Evolutionary conservation across 176 grass and related monocot genomes (phyloP).

Genomic region (Lolium perenne): DNA sequence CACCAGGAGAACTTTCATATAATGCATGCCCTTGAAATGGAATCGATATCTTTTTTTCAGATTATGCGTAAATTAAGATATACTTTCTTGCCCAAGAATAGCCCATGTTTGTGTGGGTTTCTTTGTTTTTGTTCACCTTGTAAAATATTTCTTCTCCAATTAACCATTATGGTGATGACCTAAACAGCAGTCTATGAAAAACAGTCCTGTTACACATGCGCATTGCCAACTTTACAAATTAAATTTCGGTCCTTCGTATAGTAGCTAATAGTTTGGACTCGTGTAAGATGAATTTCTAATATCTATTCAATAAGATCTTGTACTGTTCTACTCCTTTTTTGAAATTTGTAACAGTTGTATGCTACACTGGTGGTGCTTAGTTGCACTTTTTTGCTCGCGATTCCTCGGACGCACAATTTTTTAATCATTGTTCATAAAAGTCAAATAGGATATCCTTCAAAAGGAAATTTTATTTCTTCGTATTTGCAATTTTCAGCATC

Average conservation of each 20-base stretch:
- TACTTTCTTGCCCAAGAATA: constrained; percentile 10
- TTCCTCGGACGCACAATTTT: neutral
- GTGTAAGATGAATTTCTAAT: neutral
- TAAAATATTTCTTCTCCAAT: neutral
- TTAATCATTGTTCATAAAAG: neutral
- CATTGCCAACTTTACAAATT: neutral
- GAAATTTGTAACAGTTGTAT: neutral
- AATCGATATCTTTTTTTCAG: neutral
- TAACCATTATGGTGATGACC: neutral
- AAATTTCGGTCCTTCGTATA: neutral
- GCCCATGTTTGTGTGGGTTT: neutral
- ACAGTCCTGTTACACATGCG: neutral
- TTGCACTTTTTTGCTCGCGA: constrained; percentile 3
- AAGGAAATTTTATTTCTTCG: neutral
- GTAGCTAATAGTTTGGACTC: constrained; percentile 9
- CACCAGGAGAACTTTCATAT: neutral
- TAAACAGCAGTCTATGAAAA: neutral
- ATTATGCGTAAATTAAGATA: neutral
- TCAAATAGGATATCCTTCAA: too few relatives aligned
- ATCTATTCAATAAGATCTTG: neutral
- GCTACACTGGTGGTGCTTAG: neutral
- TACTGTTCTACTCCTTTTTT: neutral
- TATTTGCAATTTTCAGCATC: constrained; percentile 9
- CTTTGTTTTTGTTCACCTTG: neutral
- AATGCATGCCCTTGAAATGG: constrained; percentile 18